Percentiles rank a stretch among this genome's conserved stretches.
These are phyloP conservation scores for Cladophialophora carrionii DNA, from an alignment of 2,329 filamentous ascomycete genomes.

Conservation along the genomic window DNA sequence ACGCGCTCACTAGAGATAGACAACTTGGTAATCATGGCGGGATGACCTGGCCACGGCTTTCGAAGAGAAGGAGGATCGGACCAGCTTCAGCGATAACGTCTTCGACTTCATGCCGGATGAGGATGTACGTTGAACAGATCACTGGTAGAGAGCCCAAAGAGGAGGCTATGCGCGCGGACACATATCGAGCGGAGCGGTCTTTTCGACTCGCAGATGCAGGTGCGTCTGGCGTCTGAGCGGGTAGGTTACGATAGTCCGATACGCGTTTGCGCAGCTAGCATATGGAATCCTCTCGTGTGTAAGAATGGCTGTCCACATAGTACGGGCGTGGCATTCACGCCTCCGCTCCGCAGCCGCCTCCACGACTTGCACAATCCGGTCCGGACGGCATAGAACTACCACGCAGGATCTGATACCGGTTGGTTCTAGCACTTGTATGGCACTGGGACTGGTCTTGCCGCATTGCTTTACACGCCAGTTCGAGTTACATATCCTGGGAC, in stretches of 20 bases:
- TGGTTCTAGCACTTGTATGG: too few species aligned
- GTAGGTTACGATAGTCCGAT: neutral
- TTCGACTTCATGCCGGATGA: conserved; percentile 62
- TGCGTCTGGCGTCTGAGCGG: neutral
- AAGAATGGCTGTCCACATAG: too few species aligned
- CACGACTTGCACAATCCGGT: too few species aligned
- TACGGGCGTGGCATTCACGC: too few species aligned
- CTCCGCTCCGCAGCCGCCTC: too few species aligned
- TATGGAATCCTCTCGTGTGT: too few species aligned
- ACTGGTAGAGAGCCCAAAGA: neutral
- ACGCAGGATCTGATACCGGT: too few species aligned
- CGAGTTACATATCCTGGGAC: too few species aligned
- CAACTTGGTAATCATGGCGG: neutral
- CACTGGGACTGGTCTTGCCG: too few species aligned
- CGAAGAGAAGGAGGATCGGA: conserved; percentile 53
- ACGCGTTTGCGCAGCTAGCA: too few species aligned
- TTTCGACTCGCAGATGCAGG: neutral
- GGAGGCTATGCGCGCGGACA: conserved; percentile 13
- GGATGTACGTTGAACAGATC: conserved; percentile 48
- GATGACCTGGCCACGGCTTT: conserved; percentile 59
- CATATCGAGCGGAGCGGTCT: conserved; percentile 15
- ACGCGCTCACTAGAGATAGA: conserved; percentile 42
- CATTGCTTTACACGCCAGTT: too few species aligned
- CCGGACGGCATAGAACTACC: too few species aligned
- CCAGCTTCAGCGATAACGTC: conserved; percentile 51